phyloP scores from a whole-genome alignment of 2,329 filamentous ascomycete species.

The Fusarium sp. region DNA sequence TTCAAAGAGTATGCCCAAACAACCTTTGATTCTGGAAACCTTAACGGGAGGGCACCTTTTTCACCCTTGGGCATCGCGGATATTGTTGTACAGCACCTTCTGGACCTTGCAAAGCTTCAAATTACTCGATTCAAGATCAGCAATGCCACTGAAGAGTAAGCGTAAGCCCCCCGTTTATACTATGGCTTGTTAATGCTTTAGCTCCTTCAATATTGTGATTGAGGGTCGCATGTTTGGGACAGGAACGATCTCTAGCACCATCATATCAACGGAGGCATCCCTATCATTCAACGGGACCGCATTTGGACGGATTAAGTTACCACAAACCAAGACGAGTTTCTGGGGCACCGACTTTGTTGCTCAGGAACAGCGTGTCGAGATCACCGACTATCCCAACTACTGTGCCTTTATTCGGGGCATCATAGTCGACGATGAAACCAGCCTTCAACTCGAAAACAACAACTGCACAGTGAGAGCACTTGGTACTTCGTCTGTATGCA shows the following conservation, averaged over 20 bases:
- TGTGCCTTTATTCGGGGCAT: slow-evolving; percentile 45
- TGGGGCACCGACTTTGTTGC: slow-evolving; percentile 42
- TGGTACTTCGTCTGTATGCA: slow-evolving; percentile 30
- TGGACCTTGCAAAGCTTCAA: slow-evolving; percentile 42
- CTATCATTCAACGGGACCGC: slow-evolving; percentile 42
- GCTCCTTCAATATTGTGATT: slow-evolving; percentile 44
- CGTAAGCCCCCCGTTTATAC: background rate
- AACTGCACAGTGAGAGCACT: slow-evolving; percentile 42
- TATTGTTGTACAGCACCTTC: slow-evolving; percentile 42
- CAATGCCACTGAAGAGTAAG: slow-evolving; percentile 45
- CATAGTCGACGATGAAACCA: slow-evolving; percentile 41
- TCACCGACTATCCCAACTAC: slow-evolving; percentile 43
- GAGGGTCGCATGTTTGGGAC: slow-evolving; percentile 45
- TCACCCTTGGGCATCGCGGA: slow-evolving; percentile 37
- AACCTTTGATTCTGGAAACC: slow-evolving; percentile 16
- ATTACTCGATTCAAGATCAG: slow-evolving; percentile 44
- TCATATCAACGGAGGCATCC: slow-evolving; percentile 43
- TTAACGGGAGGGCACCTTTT: background rate
- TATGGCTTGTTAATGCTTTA: slow-evolving; percentile 16
- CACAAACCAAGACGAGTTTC: slow-evolving; percentile 43
- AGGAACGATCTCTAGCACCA: slow-evolving; percentile 43
- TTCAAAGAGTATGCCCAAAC: slow-evolving; percentile 41
- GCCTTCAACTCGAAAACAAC: slow-evolving; percentile 43
- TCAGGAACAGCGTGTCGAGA: slow-evolving; percentile 41
- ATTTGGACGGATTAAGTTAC: slow-evolving; percentile 45